Evolutionary conservation across 768 basidiomycete genomes (phyloP).

Genomic region (Phylloporus sp.): DNA sequence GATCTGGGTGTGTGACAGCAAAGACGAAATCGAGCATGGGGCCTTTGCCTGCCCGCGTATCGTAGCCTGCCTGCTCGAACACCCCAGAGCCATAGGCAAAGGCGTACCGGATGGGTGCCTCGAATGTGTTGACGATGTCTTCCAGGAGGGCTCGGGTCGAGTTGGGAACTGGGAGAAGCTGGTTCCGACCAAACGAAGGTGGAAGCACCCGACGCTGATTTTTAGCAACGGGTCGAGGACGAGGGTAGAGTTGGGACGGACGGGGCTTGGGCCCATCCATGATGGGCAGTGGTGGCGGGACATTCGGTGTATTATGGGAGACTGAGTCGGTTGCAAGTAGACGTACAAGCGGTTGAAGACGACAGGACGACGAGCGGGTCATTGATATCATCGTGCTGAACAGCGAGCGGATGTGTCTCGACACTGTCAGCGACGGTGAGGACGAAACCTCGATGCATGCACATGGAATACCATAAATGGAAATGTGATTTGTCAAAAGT

Average conservation of each 20-base stretch:
- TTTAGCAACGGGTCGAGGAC: conserved; percentile 35
- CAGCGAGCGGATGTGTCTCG: conserved; percentile 11
- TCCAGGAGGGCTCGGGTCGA: conserved; percentile 79
- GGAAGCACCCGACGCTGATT: conserved; percentile 45
- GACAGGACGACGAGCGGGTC: conserved; percentile 11
- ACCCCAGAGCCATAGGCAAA: conserved; percentile 98
- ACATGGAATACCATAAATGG: not conserved
- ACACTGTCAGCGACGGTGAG: conserved; percentile 5
- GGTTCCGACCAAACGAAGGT: conserved; percentile 73
- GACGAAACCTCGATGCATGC: not conserved
- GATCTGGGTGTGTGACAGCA: conserved; percentile 87
- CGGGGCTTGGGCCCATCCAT: conserved; percentile 28
- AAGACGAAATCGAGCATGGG: conserved; percentile 98
- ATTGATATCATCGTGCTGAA: conserved; percentile 23
- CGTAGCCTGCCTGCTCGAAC: conserved; percentile 86
- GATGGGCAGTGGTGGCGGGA: conserved; percentile 30
- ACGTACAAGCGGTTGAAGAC: conserved; percentile 17
- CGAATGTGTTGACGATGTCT: conserved; percentile 72
- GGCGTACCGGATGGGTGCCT: conserved; percentile 92
- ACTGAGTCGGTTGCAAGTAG: conserved; percentile 27
- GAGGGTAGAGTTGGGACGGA: conserved; percentile 39
- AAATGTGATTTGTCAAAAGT: not conserved
- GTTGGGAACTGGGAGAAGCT: conserved; percentile 74
- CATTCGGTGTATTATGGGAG: conserved; percentile 23
- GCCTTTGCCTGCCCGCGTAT: conserved; percentile 20